Evolutionary conservation across 305 asterid species (phyloP).

Genomic region (Fraxinus angustifolia): DNA sequence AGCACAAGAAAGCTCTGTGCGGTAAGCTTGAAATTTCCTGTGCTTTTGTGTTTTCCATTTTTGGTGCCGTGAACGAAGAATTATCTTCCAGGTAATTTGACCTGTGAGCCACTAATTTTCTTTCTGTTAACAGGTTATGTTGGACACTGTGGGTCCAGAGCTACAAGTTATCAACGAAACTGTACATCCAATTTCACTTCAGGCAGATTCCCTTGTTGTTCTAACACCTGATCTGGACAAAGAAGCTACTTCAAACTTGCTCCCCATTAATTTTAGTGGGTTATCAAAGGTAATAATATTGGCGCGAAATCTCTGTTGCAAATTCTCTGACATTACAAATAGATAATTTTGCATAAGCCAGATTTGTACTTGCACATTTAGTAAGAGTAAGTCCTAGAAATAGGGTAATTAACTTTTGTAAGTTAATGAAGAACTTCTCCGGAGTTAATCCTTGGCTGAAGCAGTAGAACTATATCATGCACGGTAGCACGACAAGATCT

Average conservation of each 20-base stretch:
- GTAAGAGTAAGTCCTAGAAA: background rate
- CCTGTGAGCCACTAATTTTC: background rate
- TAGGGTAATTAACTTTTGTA: background rate
- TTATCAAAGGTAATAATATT: slow-evolving; percentile 51
- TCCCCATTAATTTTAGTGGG: slow-evolving; percentile 68
- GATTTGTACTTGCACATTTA: background rate
- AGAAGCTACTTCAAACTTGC: slow-evolving; percentile 62
- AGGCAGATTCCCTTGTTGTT: slow-evolving; percentile 50
- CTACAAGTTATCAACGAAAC: slow-evolving; percentile 64
- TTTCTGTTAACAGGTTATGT: slow-evolving; percentile 59
- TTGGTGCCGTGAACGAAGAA: background rate
- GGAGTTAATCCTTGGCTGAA: background rate
- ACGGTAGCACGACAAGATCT: background rate
- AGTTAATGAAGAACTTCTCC: background rate
- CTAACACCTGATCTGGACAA: slow-evolving; percentile 66
- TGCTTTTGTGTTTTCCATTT: background rate
- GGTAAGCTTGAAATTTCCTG: slow-evolving; percentile 41
- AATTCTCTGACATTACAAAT: background rate
- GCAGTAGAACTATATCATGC: background rate
- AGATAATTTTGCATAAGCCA: background rate
- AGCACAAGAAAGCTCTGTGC: slow-evolving; percentile 64
- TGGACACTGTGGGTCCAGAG: slow-evolving; percentile 86
- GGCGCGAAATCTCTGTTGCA: background rate
- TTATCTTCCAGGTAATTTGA: background rate
- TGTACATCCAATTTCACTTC: slow-evolving; percentile 53